Percentiles rank a stretch among this genome's conserved stretches.
phyloP scores from a whole-genome alignment of 208 protist genomes.

The Phytomonas serpens region DNA sequence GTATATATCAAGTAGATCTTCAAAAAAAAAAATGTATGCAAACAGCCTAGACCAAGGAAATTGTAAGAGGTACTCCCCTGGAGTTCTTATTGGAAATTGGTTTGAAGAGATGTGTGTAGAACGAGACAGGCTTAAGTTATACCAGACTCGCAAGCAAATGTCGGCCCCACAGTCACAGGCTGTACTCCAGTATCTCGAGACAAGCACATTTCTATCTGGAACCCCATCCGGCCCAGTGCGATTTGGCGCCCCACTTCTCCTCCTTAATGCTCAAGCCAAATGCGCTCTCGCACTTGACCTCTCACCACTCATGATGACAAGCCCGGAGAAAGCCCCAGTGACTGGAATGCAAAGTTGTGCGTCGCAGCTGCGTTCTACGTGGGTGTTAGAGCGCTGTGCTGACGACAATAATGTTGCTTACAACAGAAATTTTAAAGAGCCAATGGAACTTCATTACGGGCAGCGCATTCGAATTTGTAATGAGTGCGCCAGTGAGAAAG shows the following conservation, averaged over 20 bases:
- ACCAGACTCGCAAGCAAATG: constrained; percentile 23
- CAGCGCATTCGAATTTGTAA: constrained; percentile 75
- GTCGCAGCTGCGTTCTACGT: constrained; percentile 58
- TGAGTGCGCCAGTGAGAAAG: constrained; percentile 37
- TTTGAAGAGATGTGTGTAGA: constrained; percentile 67
- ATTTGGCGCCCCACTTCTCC: constrained; percentile 44
- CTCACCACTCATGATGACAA: constrained; percentile 9
- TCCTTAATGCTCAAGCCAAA: constrained; percentile 38
- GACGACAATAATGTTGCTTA: constrained; percentile 75
- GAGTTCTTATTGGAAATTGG: constrained; percentile 86
- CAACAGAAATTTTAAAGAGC: constrained; percentile 30
- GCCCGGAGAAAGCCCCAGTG: constrained; percentile 16
- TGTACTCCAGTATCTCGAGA: background rate
- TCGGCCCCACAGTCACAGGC: constrained; percentile 7
- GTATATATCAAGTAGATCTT: background rate
- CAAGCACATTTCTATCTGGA: background rate
- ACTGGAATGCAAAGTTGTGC: constrained; percentile 1
- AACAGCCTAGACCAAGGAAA: background rate
- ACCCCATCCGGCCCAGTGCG: constrained; percentile 19
- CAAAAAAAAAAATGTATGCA: background rate
- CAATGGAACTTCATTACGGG: constrained; percentile 70
- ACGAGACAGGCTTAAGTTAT: constrained; percentile 62
- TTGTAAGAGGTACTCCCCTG: constrained; percentile 49
- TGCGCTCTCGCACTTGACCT: constrained; percentile 54
- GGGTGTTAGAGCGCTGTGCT: constrained; percentile 48